phyloP scores from a whole-genome alignment of 805 yeast genomes.

The Yamadazyma phyllophila region DNA sequence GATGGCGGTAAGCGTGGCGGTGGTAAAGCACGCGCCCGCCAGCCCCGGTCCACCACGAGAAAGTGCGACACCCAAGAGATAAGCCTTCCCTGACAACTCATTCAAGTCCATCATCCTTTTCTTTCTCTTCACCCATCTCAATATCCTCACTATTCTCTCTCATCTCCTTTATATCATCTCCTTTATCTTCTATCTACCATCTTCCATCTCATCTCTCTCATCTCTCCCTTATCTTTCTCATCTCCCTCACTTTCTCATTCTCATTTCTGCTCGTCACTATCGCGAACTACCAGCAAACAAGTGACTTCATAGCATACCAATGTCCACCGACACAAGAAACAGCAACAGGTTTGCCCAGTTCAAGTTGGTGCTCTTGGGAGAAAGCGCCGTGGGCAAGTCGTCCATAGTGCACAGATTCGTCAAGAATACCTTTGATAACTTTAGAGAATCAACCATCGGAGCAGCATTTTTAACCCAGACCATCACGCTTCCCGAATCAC shows the following conservation, averaged over 20 bases:
- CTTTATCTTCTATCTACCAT: no score
- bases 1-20: no score
- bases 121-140: no score
- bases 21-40: no score
- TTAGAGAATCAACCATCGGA: conserved; percentile 78
- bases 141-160: no score
- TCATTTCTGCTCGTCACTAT: neutral
- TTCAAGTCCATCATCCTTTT: no score
- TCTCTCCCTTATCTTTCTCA: no score
- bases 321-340: neutral
- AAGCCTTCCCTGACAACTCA: no score
- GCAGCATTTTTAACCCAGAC: conserved; percentile 80
- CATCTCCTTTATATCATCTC: no score
- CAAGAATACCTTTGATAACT: conserved; percentile 68
- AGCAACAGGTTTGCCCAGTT: conserved; percentile 34
- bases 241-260: neutral
- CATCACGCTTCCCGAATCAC: conserved; percentile 50
- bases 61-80: no score
- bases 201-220: no score
- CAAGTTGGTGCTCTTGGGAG: conserved; percentile 75
- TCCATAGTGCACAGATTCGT: conserved; percentile 60
- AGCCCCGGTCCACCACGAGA: no score
- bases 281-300: conserved; percentile 3
- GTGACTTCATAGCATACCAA: neutral
- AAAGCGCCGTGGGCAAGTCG: conserved; percentile 81